phyloP scores from a whole-genome alignment of 805 yeast species.

The Kodamaea laetipori region DNA sequence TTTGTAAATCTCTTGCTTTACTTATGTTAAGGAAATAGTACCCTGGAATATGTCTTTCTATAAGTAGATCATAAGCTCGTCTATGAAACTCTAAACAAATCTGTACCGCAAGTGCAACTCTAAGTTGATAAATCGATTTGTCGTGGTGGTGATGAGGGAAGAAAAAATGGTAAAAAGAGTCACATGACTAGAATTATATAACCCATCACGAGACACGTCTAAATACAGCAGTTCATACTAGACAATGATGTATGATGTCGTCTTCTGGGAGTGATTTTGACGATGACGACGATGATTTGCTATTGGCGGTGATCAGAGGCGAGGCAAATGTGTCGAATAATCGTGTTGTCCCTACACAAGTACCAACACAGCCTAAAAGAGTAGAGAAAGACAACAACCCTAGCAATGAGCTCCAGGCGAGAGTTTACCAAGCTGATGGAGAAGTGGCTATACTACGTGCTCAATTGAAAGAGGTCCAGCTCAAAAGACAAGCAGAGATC shows the following conservation, averaged over 20 bases:
- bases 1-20: neutral
- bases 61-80: slow-evolving; percentile 12
- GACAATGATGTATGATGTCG: slow-evolving; percentile 5
- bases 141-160: slow-evolving; percentile 11
- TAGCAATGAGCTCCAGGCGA: slow-evolving; percentile 4
- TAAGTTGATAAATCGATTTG: no score
- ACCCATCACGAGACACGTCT: neutral
- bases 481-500: slow-evolving; percentile 42
- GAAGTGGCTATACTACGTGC: slow-evolving; percentile 78
- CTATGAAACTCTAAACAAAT: neutral
- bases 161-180: slow-evolving; percentile 4
- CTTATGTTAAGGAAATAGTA: neutral
- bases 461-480: slow-evolving; percentile 53
- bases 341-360: slow-evolving; percentile 15
- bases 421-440: slow-evolving; percentile 57
- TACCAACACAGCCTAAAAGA: neutral
- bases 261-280: slow-evolving; percentile 34
- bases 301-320: slow-evolving; percentile 48
- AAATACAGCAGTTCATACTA: neutral
- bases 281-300: slow-evolving; percentile 46
- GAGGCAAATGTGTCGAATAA: slow-evolving; percentile 14
- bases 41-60: slow-evolving; percentile 7
- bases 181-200: neutral
- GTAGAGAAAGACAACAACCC: neutral
- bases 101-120: no score